Evolutionary conservation across 2,329 filamentous ascomycete species (phyloP), one percentile per base, ranked within the genome.

Genomic region (Bipolaris sorokiniana): DNA sequence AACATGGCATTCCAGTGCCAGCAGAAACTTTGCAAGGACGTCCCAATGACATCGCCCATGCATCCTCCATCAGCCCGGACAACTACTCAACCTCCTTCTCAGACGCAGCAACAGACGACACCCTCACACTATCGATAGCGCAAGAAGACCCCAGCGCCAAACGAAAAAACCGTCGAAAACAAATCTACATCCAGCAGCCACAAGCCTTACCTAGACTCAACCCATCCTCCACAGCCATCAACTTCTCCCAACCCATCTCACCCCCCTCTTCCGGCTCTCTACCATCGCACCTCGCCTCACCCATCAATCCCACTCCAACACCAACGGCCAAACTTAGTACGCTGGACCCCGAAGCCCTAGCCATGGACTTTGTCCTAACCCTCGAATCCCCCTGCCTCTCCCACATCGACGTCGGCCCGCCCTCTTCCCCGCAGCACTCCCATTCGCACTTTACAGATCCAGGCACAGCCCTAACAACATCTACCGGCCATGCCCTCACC

Each of bases 321-420:
- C 45, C 20, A 33, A 38, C 7, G 40, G n/a, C 38, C 51, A 26
- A 9, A 26, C 23, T 54, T 16, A 41, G 59, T 3, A 54, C 66
- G 11, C 48, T 65, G 5, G 63, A 71, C 41, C 59, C 56, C 1
- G 63, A 64, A 7, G 51, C 38, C 20, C 34, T 70, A 2, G 68
- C 66, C 23, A 66, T 69, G 56, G 75, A 76, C 26, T 76, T 77
- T 47, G 70, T 76, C 9, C 50, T 77, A n/a, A 71, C 68, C 45
- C 73, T 76, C 38, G 75, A 76, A 62, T 63, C 56, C 13, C 75
- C 75, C 0, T 77, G 74, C 56, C 66, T 76, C 15, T 57, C 63
- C 2, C 74, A 76, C 50, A 70, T 73, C 18, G 58, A 71, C 10
- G 23, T 26, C 1, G 7, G 7, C 7, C 23, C 23, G 2, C 7